These are phyloP conservation scores for Blastocystis sp. DNA, from an alignment of 352 stramenopile species.

Conservation along the genomic window DNA sequence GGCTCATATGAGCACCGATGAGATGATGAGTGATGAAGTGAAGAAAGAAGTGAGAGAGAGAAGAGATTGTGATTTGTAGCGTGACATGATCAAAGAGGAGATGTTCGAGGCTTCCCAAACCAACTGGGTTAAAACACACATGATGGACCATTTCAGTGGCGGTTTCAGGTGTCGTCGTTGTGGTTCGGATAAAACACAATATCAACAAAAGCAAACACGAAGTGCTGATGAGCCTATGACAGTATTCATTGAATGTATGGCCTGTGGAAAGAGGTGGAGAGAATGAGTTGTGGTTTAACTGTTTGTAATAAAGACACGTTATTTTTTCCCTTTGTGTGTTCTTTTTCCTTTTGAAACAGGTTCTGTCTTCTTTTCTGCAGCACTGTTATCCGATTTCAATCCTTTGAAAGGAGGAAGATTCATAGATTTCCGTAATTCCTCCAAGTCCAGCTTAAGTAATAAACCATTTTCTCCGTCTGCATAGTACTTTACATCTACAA, in stretches of 20 bases:
- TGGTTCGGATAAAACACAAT: slow-evolving; percentile 87
- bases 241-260: slow-evolving; percentile 88
- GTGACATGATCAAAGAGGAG: slow-evolving; percentile 52
- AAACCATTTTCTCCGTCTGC: slow-evolving; percentile 98
- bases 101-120: slow-evolving; percentile 60
- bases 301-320: slow-evolving; percentile 3
- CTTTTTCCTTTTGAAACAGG: neutral
- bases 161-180: slow-evolving; percentile 76
- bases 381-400: neutral
- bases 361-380: neutral
- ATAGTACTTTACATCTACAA: slow-evolving; percentile 98
- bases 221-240: slow-evolving; percentile 95
- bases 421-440: slow-evolving; percentile 28
- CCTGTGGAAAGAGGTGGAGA: slow-evolving; percentile 88
- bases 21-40: slow-evolving; percentile 68
- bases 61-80: neutral
- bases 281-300: neutral
- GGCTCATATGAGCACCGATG: slow-evolving; percentile 68
- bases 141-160: slow-evolving; percentile 65
- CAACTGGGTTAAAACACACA: slow-evolving; percentile 63
- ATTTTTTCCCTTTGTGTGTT: neutral
- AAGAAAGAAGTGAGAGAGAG: slow-evolving; percentile 69
- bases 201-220: slow-evolving; percentile 91
- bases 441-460: slow-evolving; percentile 85
- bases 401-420: slow-evolving; percentile 40